These are phyloP conservation scores for Ramularia endophylla DNA, from an alignment of 2,329 filamentous ascomycete genomes.

Conservation along the genomic window DNA sequence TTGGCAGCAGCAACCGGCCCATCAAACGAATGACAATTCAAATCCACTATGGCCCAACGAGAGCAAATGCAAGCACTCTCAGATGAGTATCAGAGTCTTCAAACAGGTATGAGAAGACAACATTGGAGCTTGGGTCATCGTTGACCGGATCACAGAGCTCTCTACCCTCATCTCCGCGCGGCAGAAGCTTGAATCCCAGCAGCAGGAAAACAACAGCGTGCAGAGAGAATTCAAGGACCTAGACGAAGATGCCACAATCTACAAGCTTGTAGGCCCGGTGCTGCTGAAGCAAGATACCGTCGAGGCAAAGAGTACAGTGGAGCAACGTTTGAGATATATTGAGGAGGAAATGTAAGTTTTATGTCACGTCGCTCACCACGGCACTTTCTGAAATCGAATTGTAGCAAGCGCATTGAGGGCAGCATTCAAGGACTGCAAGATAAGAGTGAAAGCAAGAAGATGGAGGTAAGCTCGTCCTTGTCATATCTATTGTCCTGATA, in stretches of 20 bases:
- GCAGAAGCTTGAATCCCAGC: constrained; percentile 89
- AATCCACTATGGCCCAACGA: constrained; percentile 48
- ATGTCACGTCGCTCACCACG: too few relatives aligned
- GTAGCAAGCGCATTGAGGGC: constrained; percentile 62
- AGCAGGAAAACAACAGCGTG: constrained; percentile 85
- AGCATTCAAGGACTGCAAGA: constrained; percentile 60
- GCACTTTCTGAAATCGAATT: too few relatives aligned
- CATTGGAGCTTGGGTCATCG: neutral
- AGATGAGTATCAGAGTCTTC: constrained; percentile 80
- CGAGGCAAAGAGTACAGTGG: constrained; percentile 86
- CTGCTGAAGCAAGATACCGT: constrained; percentile 89
- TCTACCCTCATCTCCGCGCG: constrained; percentile 69
- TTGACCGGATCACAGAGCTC: constrained; percentile 57
- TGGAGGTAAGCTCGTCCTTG: constrained; percentile 47
- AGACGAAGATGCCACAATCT: constrained; percentile 79
- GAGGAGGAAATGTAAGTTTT: constrained; percentile 76
- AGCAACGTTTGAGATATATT: constrained; percentile 87
- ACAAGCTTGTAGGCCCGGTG: constrained; percentile 91
- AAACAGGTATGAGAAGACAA: constrained; percentile 57
- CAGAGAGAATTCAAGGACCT: constrained; percentile 81
- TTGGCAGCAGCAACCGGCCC: too few relatives aligned
- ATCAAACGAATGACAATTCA: too few relatives aligned
- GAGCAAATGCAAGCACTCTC: constrained; percentile 74
- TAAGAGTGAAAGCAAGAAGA: constrained; percentile 59
- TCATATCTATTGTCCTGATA: constrained; percentile 4